Evolutionary conservation across 345 rosid species (phyloP).

Genomic region (Corchorus olitorius): DNA sequence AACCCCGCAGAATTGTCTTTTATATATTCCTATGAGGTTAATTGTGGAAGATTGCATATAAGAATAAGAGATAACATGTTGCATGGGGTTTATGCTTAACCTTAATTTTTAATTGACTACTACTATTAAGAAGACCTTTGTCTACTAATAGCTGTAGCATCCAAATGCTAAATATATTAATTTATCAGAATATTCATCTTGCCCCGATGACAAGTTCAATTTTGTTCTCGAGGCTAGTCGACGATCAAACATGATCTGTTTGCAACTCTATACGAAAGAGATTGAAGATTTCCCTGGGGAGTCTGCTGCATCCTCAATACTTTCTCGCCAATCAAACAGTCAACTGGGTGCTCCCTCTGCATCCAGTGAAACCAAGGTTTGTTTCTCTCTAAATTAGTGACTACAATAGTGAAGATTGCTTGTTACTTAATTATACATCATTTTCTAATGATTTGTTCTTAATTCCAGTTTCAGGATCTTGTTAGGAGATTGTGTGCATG

Average conservation of each 20-base stretch:
- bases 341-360: conserved; percentile 46
- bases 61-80: not conserved
- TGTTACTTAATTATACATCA: not conserved
- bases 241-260: conserved; percentile 80
- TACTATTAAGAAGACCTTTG: conserved; percentile 6
- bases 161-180: conserved; percentile 44
- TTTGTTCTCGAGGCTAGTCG: conserved; percentile 85
- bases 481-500: conserved; percentile 83
- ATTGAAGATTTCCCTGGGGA: conserved; percentile 77
- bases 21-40: not conserved
- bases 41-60: not conserved
- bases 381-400: not conserved
- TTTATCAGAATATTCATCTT: conserved; percentile 70
- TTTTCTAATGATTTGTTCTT: conserved; percentile 12
- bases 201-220: conserved; percentile 60
- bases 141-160: conserved; percentile 27
- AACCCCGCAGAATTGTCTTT: not conserved
- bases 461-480: conserved; percentile 62
- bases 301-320: conserved; percentile 76
- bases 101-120: conserved; percentile 8
- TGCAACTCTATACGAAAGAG: conserved; percentile 80
- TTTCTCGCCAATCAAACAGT: conserved; percentile 64
- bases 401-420: conserved; percentile 1
- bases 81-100: not conserved
- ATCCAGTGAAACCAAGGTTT: conserved; percentile 62